Percentiles rank a stretch among this genome's conserved stretches.
phyloP scores from a whole-genome alignment of 805 yeast species.

The Wickerhamiella domercqiae region DNA sequence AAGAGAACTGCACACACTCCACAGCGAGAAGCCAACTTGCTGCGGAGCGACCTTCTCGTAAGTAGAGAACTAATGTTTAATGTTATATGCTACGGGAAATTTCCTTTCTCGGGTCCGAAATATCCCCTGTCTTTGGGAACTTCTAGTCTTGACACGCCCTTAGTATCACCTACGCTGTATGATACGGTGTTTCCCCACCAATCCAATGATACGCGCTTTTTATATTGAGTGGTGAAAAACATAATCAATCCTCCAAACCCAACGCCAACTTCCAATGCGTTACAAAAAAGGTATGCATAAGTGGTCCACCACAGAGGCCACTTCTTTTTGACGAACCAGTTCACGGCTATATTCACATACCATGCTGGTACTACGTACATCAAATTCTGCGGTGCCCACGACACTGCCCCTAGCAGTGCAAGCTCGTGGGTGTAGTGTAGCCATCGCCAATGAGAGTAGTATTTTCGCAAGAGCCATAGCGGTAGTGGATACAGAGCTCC shows the following conservation, averaged over 20 bases:
- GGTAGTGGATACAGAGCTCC: conserved; percentile 27
- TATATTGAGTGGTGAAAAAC: conserved; percentile 28
- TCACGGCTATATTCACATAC: conserved; percentile 28
- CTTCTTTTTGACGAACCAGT: conserved; percentile 30
- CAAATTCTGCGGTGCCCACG: conserved; percentile 33
- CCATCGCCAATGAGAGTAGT: conserved; percentile 10
- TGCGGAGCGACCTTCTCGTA: too few relatives aligned
- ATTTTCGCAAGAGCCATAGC: conserved; percentile 12
- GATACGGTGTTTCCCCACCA: conserved; percentile 37
- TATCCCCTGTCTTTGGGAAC: conserved; percentile 19
- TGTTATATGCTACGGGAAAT: conserved; percentile 2
- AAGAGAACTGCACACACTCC: too few relatives aligned
- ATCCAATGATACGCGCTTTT: conserved; percentile 23
- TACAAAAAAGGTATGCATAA: conserved; percentile 35
- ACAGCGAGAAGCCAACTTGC: too few relatives aligned
- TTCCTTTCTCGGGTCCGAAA: conserved; percentile 16
- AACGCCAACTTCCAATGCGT: conserved; percentile 37
- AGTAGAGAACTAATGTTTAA: too few relatives aligned
- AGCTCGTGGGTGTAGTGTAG: conserved; percentile 13
- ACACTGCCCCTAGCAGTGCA: conserved; percentile 10
- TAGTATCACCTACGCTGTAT: conserved; percentile 8
- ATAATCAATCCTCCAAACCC: conserved; percentile 34
- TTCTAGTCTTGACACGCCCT: conserved; percentile 7
- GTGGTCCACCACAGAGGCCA: conserved; percentile 39
- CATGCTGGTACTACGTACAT: conserved; percentile 31